A percentile compares a stretch with the other conserved stretches of the same genome.
phyloP scores from a whole-genome alignment of 148 eudicot species.

The Spergularia bocconei region DNA sequence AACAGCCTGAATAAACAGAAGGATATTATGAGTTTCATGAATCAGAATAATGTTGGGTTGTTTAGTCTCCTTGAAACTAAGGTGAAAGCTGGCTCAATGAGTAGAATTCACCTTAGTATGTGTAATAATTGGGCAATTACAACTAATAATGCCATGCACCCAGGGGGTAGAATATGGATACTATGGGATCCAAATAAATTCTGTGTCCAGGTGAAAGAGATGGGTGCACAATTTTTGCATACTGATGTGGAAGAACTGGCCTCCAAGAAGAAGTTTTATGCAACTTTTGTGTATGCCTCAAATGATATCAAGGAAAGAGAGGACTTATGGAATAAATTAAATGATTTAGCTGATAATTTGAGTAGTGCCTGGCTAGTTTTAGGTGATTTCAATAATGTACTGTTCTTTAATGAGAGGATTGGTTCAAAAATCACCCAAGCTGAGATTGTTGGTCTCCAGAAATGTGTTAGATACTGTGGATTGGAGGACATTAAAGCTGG shows the following conservation, averaged over 20 bases:
- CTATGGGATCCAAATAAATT: neutral
- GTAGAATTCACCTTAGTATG: neutral
- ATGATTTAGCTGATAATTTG: neutral
- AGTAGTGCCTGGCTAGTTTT: neutral
- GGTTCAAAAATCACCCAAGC: neutral
- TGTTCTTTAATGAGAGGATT: neutral
- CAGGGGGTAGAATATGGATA: neutral
- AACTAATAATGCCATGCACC: neutral
- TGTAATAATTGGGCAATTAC: neutral
- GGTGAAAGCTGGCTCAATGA: neutral
- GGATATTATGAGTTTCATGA: neutral
- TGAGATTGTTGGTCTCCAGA: neutral
- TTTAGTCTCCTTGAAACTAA: neutral
- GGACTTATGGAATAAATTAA: neutral
- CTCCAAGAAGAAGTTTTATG: neutral
- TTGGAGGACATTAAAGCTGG: neutral
- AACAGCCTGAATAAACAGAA: neutral
- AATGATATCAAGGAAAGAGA: neutral
- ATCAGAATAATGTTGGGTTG: neutral
- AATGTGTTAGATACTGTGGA: neutral
- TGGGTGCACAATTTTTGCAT: neutral
- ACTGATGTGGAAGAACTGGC: neutral
- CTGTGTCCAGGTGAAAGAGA: neutral
- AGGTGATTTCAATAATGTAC: neutral
- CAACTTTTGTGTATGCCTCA: neutral